Percentiles rank a stretch among this genome's conserved stretches.
These are phyloP conservation scores for Waltiozyma sp. DNA, from an alignment of 1,139 yeast species.

Conservation along the genomic window DNA sequence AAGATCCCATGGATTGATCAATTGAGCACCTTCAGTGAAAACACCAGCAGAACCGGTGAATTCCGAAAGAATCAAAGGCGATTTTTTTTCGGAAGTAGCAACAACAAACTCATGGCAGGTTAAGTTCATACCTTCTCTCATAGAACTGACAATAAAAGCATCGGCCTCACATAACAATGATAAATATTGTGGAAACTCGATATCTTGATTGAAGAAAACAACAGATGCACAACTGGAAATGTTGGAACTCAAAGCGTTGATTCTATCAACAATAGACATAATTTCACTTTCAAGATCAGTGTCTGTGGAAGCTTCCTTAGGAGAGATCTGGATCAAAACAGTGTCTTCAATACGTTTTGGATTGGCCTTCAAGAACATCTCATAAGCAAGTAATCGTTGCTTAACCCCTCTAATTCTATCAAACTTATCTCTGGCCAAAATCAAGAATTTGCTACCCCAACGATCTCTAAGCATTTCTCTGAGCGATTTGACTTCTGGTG, in stretches of 20 bases:
- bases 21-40: constrained; percentile 57
- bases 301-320: constrained; percentile 42
- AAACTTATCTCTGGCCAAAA: constrained; percentile 81
- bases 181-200: constrained; percentile 79
- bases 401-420: constrained; percentile 83
- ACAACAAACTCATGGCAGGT: constrained; percentile 91
- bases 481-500: constrained; percentile 58
- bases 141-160: constrained; percentile 73
- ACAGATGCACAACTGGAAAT: constrained; percentile 79
- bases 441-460: constrained; percentile 61
- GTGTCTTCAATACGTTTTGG: constrained; percentile 64
- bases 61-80: constrained; percentile 82
- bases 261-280: constrained; percentile 70
- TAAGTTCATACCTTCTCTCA: constrained; percentile 94
- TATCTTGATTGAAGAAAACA: constrained; percentile 76
- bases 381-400: constrained; percentile 82
- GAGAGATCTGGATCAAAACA: constrained; percentile 75
- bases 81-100: constrained; percentile 59
- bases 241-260: constrained; percentile 64
- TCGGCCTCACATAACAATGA: constrained; percentile 84
- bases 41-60: constrained; percentile 90
- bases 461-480: constrained; percentile 60
- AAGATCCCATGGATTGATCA: constrained; percentile 88
- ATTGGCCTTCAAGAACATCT: constrained; percentile 54
- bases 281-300: constrained; percentile 56